phyloP scores from a whole-genome alignment of 768 basidiomycete species.

The Amanita brunnescens region DNA sequence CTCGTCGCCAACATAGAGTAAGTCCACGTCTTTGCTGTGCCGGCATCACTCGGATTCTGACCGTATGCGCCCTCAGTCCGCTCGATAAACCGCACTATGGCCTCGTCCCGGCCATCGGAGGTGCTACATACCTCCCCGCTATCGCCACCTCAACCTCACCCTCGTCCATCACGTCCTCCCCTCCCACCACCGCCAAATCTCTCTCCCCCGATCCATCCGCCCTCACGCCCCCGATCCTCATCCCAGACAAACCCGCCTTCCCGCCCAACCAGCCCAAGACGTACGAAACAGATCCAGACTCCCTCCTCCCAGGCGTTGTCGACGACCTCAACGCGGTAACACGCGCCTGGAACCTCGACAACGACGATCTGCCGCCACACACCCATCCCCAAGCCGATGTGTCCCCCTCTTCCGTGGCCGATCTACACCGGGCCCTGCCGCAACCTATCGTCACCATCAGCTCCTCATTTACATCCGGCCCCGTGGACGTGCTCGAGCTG shows the following conservation, averaged over 20 bases:
- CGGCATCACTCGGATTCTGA: too few species aligned
- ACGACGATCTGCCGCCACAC: neutral
- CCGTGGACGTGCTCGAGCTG: conserved; percentile 55
- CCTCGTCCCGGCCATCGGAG: conserved; percentile 72
- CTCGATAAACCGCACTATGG: conserved; percentile 47
- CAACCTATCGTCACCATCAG: conserved; percentile 14
- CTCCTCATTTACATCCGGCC: neutral
- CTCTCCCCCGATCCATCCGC: conserved; percentile 22
- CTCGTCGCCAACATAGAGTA: conserved; percentile 66
- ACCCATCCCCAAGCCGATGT: too few species aligned
- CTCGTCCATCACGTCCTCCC: neutral
- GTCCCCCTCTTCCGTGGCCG: too few species aligned
- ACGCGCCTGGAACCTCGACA: conserved; percentile 50
- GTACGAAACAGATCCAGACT: conserved; percentile 68
- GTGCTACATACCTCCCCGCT: conserved; percentile 35
- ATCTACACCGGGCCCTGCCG: neutral
- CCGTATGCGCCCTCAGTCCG: conserved; percentile 24
- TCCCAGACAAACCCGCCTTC: conserved; percentile 35
- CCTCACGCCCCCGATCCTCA: conserved; percentile 61
- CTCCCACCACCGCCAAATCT: neutral
- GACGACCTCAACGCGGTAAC: conserved; percentile 62
- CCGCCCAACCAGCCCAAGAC: conserved; percentile 42
- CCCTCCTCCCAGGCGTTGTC: conserved; percentile 66
- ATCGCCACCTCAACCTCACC: conserved; percentile 31
- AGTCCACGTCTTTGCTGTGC: conserved; percentile 17